phyloP scores from a whole-genome alignment of 2,329 filamentous ascomycete species.

The Trichoderma citrinoviride region DNA sequence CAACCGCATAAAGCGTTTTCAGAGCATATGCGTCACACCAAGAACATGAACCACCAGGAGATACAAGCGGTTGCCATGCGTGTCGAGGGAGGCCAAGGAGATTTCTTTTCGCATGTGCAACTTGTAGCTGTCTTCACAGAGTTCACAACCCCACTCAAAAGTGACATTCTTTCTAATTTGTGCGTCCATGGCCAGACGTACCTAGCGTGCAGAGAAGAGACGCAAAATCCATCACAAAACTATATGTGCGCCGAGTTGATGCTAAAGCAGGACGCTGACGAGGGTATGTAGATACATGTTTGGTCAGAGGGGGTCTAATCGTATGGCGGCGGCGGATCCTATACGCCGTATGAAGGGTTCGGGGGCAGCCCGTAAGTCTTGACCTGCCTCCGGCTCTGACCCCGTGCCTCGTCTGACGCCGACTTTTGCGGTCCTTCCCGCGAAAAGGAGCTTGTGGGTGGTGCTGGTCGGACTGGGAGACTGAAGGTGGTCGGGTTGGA shows the following conservation, averaged over 20 bases:
- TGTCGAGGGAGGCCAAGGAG: not conserved
- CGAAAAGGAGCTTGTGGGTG: conserved; percentile 55
- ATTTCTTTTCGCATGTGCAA: conserved; percentile 15
- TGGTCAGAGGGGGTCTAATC: conserved; percentile 1
- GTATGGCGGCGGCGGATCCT: conserved; percentile 20
- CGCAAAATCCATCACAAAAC: conserved; percentile 25
- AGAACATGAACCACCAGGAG: conserved; percentile 21
- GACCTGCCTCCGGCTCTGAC: conserved; percentile 53
- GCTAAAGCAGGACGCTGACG: conserved; percentile 30
- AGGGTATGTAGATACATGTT: not conserved
- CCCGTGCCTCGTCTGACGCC: conserved; percentile 52
- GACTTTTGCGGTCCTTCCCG: conserved; percentile 58
- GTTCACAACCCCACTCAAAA: not conserved
- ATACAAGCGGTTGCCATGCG: conserved; percentile 23
- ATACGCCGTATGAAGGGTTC: conserved; percentile 40
- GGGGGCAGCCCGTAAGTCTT: conserved; percentile 48
- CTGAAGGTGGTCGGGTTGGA: conserved; percentile 54
- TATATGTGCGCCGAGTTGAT: conserved; percentile 35
- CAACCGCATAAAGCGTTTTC: conserved; percentile 23
- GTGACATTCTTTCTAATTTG: conserved; percentile 7
- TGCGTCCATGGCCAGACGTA: not conserved
- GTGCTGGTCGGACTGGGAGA: conserved; percentile 63
- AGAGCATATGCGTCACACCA: conserved; percentile 23
- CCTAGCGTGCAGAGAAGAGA: not conserved
- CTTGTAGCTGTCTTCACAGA: conserved; percentile 20